Base-by-base conservation (phyloP, 139 green algal genomes). In the Volvox africanus region DNA sequence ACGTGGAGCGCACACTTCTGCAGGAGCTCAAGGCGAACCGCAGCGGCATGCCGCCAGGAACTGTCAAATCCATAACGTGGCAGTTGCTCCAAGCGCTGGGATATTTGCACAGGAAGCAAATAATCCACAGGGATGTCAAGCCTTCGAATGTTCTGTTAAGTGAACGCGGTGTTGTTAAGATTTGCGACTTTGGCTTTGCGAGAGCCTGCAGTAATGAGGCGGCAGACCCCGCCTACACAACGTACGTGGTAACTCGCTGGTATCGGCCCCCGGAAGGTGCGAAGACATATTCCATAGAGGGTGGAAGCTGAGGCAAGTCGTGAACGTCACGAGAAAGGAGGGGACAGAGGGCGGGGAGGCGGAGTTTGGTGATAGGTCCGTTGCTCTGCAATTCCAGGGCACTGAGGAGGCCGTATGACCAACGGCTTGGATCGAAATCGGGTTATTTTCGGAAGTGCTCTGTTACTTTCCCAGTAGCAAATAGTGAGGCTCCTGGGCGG, bases 231-330 rank as follows among this genome's bases (percentile, higher is more conserved):
- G 86, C 73, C 1, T 90, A 90, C 86, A 90, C 86, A 90, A 93
- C 97, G 0, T 97, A 96, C 83, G 96, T 98, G 50, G 94, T 96
- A 86, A 98, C 97, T 0, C 94, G 97, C 0, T 98, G 96, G 97
- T 99, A 99, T 89, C 91, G 95, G 5, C 86, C 96, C 0, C 97
- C 97, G 12, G 97, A 99, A 80, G 85, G 85, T 89, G 69, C 30
- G 81, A 55, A 55, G 9, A n/a, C n/a, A n/a, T n/a, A n/a, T n/a
- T n/a, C n/a, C n/a, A n/a, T n/a, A n/a, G n/a, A n/a, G n/a, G n/a
- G n/a, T n/a, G n/a, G 44, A 55, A 55, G 44, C 44, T 55, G 44
- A 9, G 44, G 44, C 44, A 55, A 55, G 44, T 5, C 9, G 44
- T 55, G 44, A 55, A 55, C 44, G 44, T 55, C 44, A 55, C 9